A percentile compares a stretch with the other conserved stretches of the same genome.
Conservation (phyloP, 495 filamentous ascomycete genomes). For the Penicillium coprophilum region DNA sequence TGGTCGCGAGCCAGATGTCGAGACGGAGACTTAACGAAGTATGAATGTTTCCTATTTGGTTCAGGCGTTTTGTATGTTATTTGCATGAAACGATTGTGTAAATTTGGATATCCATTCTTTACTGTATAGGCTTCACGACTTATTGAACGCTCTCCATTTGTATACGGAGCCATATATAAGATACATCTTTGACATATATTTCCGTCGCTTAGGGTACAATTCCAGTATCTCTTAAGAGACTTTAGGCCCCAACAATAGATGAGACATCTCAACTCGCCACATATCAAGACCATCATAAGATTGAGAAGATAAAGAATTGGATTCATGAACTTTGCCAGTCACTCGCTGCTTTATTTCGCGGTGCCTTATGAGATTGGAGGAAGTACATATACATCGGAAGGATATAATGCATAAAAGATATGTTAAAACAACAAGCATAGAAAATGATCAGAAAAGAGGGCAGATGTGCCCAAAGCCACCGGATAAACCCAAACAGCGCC, state of each 20-base stretch:
- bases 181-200: too few species aligned
- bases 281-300: too few species aligned
- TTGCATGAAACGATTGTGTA: constrained; percentile 3
- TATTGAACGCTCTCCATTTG: not conserved
- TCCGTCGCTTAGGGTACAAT: too few species aligned
- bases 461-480: constrained; percentile 1
- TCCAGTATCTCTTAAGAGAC: too few species aligned
- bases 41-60: not conserved
- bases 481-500: constrained; percentile 20
- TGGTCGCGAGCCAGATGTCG: constrained; percentile 52
- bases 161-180: too few species aligned
- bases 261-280: too few species aligned
- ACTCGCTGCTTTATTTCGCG: not conserved
- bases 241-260: too few species aligned
- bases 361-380: not conserved
- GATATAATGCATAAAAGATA: constrained; percentile 10
- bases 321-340: not conserved
- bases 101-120: constrained; percentile 1
- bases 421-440: not conserved
- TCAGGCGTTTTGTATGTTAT: not conserved
- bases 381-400: not conserved
- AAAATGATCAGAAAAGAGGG: not conserved
- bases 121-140: not conserved
- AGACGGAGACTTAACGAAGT: constrained; percentile 48
- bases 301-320: not conserved